These are phyloP conservation scores for Sphaerobolus stellatus DNA, from an alignment of 1,284 basidiomycete genomes.

Conservation along the genomic window DNA sequence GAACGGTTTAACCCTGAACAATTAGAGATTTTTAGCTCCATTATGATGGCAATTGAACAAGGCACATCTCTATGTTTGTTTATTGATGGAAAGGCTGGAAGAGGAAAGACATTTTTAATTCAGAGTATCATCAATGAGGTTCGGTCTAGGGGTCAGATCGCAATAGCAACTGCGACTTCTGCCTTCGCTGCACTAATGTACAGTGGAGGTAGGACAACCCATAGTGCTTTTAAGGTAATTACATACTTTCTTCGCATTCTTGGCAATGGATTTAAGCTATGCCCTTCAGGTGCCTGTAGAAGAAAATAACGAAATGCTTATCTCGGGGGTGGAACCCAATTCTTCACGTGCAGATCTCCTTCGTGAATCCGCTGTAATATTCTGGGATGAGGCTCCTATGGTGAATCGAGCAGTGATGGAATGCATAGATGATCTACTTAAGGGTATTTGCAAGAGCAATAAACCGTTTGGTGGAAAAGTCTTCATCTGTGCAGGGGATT, in stretches of 20 bases:
- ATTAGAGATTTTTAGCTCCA: conserved; percentile 25
- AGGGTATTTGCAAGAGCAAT: too few species aligned
- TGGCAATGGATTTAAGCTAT: too few species aligned
- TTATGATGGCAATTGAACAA: conserved; percentile 25
- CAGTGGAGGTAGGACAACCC: conserved; percentile 38
- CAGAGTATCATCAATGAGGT: conserved; percentile 35
- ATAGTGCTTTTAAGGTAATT: conserved; percentile 35
- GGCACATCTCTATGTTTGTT: conserved; percentile 26
- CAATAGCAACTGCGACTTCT: conserved; percentile 37
- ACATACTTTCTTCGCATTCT: not conserved
- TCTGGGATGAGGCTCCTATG: too few species aligned
- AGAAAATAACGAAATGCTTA: conserved; percentile 31
- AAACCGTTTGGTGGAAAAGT: too few species aligned
- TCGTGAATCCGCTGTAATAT: too few species aligned
- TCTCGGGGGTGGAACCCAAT: too few species aligned
- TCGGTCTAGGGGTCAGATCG: conserved; percentile 27
- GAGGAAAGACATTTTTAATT: conserved; percentile 41
- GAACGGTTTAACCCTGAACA: conserved; percentile 31
- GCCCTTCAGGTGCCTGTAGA: conserved; percentile 34
- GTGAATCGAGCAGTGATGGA: too few species aligned
- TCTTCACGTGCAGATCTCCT: too few species aligned
- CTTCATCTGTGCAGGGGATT: too few species aligned
- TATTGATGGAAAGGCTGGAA: conserved; percentile 40
- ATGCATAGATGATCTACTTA: too few species aligned
- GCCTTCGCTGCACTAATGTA: conserved; percentile 41